These are phyloP conservation scores for Acmispon strigosus DNA, from an alignment of 306 rosid genomes.

Conservation along the genomic window DNA sequence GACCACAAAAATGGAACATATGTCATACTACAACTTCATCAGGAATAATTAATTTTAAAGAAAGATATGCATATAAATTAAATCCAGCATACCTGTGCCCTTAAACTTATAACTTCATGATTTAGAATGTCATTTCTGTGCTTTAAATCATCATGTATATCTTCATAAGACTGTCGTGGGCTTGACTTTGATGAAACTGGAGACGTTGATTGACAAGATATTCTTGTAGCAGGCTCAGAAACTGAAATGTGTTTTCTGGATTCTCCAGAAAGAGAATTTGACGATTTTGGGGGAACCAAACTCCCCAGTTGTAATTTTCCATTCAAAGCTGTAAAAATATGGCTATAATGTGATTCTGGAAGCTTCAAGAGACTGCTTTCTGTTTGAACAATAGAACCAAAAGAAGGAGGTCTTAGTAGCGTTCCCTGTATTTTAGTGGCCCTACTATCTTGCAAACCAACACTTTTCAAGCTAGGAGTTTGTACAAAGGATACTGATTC, in stretches of 20 bases:
- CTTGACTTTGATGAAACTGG: conserved; percentile 65
- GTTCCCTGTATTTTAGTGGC: conserved; percentile 44
- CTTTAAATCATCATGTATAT: conserved; percentile 47
- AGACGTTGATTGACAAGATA: conserved; percentile 58
- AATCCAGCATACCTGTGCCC: conserved; percentile 61
- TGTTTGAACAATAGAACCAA: conserved; percentile 46
- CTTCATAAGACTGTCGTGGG: conserved; percentile 50
- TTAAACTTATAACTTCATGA: conserved; percentile 64
- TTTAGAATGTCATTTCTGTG: conserved; percentile 54
- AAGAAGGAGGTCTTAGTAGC: conserved; percentile 74
- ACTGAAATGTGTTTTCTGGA: conserved; percentile 36
- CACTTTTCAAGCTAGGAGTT: conserved; percentile 40
- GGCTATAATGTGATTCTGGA: conserved; percentile 39
- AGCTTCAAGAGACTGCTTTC: conserved; percentile 50
- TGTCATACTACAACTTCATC: background rate
- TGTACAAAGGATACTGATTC: conserved; percentile 41
- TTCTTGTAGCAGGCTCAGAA: conserved; percentile 49
- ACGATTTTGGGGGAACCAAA: conserved; percentile 34
- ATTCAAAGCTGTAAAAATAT: conserved; percentile 43
- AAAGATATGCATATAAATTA: background rate
- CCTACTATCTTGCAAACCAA: conserved; percentile 33
- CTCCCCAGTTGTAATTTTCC: conserved; percentile 43
- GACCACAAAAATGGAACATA: background rate
- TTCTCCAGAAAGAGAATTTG: conserved; percentile 33
- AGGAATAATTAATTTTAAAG: conserved; percentile 1